Conservation (phyloP, 306 rosid genomes). For the Begonia fuchsioides region DNA sequence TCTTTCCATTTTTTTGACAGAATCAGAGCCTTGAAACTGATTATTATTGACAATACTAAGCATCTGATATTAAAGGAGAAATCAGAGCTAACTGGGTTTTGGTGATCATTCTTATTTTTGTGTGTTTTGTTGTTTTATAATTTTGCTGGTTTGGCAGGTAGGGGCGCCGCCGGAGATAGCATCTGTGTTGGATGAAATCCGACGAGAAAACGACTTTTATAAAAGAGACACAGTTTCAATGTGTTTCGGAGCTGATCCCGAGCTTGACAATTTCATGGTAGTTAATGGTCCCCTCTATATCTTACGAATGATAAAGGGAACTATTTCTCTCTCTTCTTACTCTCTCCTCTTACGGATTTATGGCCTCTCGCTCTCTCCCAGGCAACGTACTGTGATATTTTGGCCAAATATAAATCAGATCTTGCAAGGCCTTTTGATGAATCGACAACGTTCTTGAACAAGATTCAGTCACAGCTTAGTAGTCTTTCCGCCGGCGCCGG, state of each 20-base stretch:
- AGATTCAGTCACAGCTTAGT: constrained; percentile 64
- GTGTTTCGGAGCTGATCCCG: constrained; percentile 97
- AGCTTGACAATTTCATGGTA: constrained; percentile 98
- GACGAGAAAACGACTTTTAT: constrained; percentile 42
- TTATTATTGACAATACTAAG: too few species aligned
- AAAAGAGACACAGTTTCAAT: constrained; percentile 55
- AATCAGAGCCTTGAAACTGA: too few species aligned
- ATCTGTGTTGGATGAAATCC: constrained; percentile 64
- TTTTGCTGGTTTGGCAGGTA: constrained; percentile 21
- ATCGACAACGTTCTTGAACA: constrained; percentile 76
- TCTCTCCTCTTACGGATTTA: background rate
- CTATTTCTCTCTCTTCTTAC: background rate
- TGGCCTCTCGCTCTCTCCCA: constrained; percentile 7
- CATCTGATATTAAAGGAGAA: too few species aligned
- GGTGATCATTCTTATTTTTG: too few species aligned
- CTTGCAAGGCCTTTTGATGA: constrained; percentile 81
- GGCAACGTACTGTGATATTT: constrained; percentile 83
- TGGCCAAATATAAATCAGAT: constrained; percentile 77
- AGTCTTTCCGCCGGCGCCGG: constrained; percentile 56
- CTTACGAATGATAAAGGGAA: background rate
- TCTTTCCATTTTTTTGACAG: too few species aligned
- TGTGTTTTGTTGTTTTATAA: too few species aligned
- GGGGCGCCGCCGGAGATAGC: constrained; percentile 96
- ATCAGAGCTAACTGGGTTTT: too few species aligned
- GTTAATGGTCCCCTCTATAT: constrained; percentile 18